phyloP scores from a whole-genome alignment of 2,329 filamentous ascomycete genomes.

The Aspergillus candidus region DNA sequence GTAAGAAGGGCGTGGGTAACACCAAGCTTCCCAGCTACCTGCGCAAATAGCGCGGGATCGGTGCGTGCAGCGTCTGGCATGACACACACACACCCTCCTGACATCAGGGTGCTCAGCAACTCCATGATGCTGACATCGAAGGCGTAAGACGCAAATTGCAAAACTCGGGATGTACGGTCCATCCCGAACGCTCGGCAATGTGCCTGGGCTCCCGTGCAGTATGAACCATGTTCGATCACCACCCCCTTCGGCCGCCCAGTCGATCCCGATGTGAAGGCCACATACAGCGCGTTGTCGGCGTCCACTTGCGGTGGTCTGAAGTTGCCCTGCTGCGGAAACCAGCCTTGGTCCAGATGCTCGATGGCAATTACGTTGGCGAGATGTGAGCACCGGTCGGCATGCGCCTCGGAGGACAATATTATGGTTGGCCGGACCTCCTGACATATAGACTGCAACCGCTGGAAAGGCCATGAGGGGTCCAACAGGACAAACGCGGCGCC shows the following conservation, averaged over 20 bases:
- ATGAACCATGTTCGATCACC: neutral
- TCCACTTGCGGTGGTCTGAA: no score
- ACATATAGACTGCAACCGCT: no score
- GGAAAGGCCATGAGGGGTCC: no score
- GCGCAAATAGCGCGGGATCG: neutral
- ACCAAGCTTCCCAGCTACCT: neutral
- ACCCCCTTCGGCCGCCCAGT: conserved; percentile 1
- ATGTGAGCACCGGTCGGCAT: no score
- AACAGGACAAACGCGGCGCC: no score
- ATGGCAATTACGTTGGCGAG: no score
- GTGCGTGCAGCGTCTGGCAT: neutral
- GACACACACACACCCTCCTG: conserved; percentile 3
- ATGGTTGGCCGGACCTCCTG: no score
- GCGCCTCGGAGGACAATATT: no score
- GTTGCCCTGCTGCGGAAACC: no score
- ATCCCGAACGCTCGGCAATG: neutral
- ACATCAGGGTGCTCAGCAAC: conserved; percentile 1
- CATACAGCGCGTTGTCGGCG: neutral
- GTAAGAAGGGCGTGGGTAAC: conserved; percentile 1
- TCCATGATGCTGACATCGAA: conserved; percentile 5
- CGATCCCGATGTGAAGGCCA: conserved; percentile 1
- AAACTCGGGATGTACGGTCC: neutral
- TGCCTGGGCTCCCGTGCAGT: neutral
- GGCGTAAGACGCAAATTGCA: conserved; percentile 4
- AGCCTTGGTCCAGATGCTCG: no score